phyloP scores from a whole-genome alignment of 495 filamentous ascomycete species.

The Collariella sp. region DNA sequence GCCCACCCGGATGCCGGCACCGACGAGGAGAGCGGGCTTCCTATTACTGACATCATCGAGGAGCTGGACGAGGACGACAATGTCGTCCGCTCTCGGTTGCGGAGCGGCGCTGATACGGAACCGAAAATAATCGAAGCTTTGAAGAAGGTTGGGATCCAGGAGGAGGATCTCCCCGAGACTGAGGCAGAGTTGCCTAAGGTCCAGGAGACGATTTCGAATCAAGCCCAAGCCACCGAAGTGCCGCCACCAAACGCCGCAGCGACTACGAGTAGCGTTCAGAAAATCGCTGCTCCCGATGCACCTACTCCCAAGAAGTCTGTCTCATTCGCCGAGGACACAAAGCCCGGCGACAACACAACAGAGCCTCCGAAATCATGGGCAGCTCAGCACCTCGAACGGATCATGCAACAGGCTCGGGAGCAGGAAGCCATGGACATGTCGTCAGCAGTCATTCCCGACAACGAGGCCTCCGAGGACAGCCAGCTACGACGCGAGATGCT shows the following conservation, averaged over 20 bases:
- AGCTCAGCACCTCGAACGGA: conserved; percentile 38
- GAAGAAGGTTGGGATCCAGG: conserved; percentile 52
- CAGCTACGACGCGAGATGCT: conserved; percentile 83
- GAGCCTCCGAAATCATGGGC: conserved; percentile 27
- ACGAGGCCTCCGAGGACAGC: conserved; percentile 74
- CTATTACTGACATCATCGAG: conserved; percentile 80
- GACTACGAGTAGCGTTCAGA: not conserved
- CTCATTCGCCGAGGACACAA: conserved; percentile 49
- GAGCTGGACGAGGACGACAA: conserved; percentile 90
- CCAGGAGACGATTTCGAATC: not conserved
- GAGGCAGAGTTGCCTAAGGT: conserved; percentile 10
- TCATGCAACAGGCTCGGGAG: conserved; percentile 41
- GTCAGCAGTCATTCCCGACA: conserved; percentile 40
- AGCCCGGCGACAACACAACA: conserved; percentile 32
- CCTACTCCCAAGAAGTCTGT: conserved; percentile 32
- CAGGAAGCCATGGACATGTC: conserved; percentile 34
- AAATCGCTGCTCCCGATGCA: conserved; percentile 1
- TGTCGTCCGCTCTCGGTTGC: conserved; percentile 56
- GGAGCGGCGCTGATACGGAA: conserved; percentile 51
- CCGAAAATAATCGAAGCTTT: conserved; percentile 57
- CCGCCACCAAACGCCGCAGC: not conserved
- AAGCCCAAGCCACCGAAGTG: not conserved
- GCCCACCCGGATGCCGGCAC: conserved; percentile 42
- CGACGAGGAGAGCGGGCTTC: conserved; percentile 53
- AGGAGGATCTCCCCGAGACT: conserved; percentile 14